A percentile compares a stretch with the other conserved stretches of the same genome.
Evolutionary conservation across 2,329 filamentous ascomycete genomes (phyloP).

Genomic region (Alternaria brassicicola): DNA sequence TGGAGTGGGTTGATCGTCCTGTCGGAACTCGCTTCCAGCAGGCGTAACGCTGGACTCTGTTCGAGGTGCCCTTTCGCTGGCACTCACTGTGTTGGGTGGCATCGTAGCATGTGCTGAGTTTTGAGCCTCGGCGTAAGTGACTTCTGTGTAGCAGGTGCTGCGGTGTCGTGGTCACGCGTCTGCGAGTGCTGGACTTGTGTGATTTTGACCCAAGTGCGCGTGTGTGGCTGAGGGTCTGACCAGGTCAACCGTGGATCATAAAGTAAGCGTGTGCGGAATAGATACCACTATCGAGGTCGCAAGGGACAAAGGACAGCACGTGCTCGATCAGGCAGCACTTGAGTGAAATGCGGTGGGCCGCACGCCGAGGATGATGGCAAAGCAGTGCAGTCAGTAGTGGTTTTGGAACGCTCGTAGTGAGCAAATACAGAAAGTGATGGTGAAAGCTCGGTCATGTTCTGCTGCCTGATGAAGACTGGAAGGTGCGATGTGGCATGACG

Average conservation of each 20-base stretch:
- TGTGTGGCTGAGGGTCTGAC: background rate
- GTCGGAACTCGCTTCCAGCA: background rate
- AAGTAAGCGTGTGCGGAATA: background rate
- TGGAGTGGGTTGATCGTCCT: background rate
- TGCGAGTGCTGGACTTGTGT: background rate
- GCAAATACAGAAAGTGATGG: background rate
- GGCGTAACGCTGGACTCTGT: background rate
- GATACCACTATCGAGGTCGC: background rate
- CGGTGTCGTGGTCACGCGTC: background rate
- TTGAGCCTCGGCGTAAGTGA: background rate
- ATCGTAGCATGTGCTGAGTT: background rate
- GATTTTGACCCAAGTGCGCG: background rate
- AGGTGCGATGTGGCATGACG: background rate
- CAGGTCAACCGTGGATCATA: background rate
- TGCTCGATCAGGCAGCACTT: constrained; percentile 2
- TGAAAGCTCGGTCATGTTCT: background rate
- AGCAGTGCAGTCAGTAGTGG: background rate
- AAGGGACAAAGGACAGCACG: background rate
- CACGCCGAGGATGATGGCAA: background rate
- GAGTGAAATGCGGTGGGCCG: background rate
- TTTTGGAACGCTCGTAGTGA: background rate
- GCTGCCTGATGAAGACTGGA: background rate
- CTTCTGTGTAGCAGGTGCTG: background rate
- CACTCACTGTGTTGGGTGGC: background rate
- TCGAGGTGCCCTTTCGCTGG: background rate